phyloP scores from a whole-genome alignment of 2,329 filamentous ascomycete species.

The Nannizzia gypsea region DNA sequence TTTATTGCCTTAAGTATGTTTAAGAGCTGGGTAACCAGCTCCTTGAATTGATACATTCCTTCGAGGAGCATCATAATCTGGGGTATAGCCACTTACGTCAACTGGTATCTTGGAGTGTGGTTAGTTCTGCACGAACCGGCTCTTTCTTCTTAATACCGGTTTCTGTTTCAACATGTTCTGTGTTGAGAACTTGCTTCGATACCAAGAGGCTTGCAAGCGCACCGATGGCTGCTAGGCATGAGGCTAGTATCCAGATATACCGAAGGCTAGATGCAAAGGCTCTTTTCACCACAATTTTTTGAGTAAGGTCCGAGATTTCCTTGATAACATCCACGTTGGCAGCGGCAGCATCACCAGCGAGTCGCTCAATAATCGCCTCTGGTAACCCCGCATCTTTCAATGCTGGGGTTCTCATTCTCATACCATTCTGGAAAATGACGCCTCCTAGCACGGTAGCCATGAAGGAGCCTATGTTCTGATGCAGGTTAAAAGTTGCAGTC shows the following conservation, averaged over 20 bases:
- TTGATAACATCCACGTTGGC: conserved; percentile 37
- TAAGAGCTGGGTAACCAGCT: no score
- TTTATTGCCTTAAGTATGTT: no score
- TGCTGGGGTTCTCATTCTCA: conserved; percentile 38
- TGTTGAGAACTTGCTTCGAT: not conserved
- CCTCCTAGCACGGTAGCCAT: conserved; percentile 61
- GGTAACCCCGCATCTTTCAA: not conserved
- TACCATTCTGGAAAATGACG: conserved; percentile 68
- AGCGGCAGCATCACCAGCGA: conserved; percentile 35
- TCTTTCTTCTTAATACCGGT: not conserved
- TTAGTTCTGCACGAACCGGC: not conserved
- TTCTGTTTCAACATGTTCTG: conserved; percentile 3
- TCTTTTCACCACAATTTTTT: conserved; percentile 32
- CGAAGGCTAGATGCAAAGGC: conserved; percentile 40
- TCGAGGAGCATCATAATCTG: no score
- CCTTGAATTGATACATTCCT: no score
- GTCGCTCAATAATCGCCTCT: not conserved
- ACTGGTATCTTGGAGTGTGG: not conserved
- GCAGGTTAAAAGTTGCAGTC: conserved; percentile 42
- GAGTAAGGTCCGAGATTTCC: conserved; percentile 27
- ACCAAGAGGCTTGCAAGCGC: not conserved
- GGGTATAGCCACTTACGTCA: not conserved
- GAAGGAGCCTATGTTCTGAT: conserved; percentile 56
- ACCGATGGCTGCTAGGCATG: conserved; percentile 25
- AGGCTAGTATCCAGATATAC: conserved; percentile 41